Conservation (phyloP, 2,329 filamentous ascomycete genomes). For the Sordariomycetes sp. region DNA sequence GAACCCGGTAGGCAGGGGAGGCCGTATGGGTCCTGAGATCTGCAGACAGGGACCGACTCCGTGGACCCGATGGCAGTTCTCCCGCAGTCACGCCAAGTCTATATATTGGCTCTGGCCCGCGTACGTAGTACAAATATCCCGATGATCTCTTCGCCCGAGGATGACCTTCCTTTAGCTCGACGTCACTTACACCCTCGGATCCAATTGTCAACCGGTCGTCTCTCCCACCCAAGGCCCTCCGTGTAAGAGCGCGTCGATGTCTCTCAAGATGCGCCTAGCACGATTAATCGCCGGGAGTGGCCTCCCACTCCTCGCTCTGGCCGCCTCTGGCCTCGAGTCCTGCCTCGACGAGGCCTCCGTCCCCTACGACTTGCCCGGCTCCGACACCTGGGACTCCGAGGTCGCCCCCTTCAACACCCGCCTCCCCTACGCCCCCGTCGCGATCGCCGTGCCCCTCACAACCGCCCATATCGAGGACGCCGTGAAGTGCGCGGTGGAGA, state of each 20-base stretch:
- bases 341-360: constrained; percentile 2
- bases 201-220: too few species aligned
- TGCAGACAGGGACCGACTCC: too few species aligned
- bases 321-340: background rate
- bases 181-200: too few species aligned
- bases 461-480: constrained; percentile 29
- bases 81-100: too few species aligned
- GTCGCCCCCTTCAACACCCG: constrained; percentile 21
- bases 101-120: too few species aligned
- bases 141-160: too few species aligned
- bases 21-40: too few species aligned
- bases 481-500: constrained; percentile 30
- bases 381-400: constrained; percentile 19
- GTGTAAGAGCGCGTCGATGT: background rate
- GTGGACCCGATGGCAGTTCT: too few species aligned
- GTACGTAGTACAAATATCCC: background rate
- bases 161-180: too few species aligned
- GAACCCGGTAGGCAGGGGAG: background rate
- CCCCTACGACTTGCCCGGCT: background rate
- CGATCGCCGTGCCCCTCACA: constrained; percentile 19
- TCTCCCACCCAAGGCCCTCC: too few species aligned
- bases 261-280: background rate
- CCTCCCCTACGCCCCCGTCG: constrained; percentile 17
- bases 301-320: background rate
- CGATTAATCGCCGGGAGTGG: background rate